A percentile compares a stretch with the other conserved stretches of the same genome.
phyloP scores from a whole-genome alignment of 2,329 filamentous ascomycete species.

The Ophiostoma ulmi region DNA sequence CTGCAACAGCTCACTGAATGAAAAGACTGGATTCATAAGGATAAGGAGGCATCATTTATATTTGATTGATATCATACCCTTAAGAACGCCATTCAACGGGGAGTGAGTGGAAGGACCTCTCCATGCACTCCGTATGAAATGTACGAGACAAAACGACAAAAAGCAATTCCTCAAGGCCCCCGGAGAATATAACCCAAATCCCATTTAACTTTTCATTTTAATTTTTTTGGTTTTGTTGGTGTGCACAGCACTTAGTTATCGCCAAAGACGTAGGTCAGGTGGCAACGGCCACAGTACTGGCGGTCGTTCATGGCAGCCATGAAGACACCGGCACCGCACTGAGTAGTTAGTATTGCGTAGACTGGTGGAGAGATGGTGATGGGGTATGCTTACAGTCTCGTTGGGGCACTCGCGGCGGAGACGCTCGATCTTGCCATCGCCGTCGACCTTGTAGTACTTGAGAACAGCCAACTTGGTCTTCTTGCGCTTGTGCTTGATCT shows the following conservation, averaged over 20 bases:
- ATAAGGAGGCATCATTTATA: conserved; percentile 15
- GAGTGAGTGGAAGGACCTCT: conserved; percentile 23
- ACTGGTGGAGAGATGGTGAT: no score
- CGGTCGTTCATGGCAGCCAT: conserved; percentile 99
- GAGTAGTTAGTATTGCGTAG: conserved; percentile 12
- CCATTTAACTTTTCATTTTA: background rate
- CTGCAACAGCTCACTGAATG: background rate
- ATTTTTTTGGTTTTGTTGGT: conserved; percentile 8
- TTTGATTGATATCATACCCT: conserved; percentile 18
- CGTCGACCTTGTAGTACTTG: conserved; percentile 99
- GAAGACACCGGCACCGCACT: conserved; percentile 99
- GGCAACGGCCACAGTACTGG: conserved; percentile 84
- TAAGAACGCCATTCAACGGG: conserved; percentile 21
- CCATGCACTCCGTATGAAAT: conserved; percentile 22
- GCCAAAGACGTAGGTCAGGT: conserved; percentile 69
- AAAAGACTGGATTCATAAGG: conserved; percentile 13
- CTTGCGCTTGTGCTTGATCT: conserved; percentile 99
- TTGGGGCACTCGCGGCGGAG: conserved; percentile 95
- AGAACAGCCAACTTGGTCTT: conserved; percentile 99
- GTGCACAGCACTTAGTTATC: conserved; percentile 46
- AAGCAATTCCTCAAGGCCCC: conserved; percentile 24
- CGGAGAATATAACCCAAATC: conserved; percentile 28
- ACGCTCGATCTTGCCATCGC: conserved; percentile 99
- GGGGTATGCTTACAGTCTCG: conserved; percentile 64
- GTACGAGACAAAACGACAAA: conserved; percentile 26